A percentile compares a stretch with the other conserved stretches of the same genome.
Evolutionary conservation across 257 asterid genomes (phyloP).

Genomic region (Rehmannia glutinosa): DNA sequence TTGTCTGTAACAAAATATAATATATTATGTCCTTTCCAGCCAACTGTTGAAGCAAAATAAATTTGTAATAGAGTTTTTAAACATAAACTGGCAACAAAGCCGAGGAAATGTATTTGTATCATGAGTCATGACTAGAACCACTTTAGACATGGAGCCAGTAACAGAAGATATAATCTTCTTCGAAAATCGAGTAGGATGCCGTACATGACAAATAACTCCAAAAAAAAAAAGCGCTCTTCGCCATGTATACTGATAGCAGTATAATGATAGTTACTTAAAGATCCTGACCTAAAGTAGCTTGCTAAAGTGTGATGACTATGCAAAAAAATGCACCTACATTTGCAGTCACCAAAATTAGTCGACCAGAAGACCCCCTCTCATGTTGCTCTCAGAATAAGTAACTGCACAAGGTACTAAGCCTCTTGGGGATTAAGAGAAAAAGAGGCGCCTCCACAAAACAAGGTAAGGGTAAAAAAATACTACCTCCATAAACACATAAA

Average conservation of each 20-base stretch:
- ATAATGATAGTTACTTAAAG: neutral
- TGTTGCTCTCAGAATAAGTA: neutral
- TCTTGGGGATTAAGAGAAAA: neutral
- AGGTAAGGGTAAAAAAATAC: neutral
- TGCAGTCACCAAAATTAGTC: slow-evolving; percentile 1
- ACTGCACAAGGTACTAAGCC: slow-evolving; percentile 1
- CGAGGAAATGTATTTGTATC: too few species aligned
- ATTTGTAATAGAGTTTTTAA: neutral
- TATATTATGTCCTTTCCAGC: slow-evolving; percentile 15
- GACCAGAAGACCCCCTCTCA: neutral
- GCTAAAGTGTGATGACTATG: neutral
- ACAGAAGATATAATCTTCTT: neutral
- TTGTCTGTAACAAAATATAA: slow-evolving; percentile 47
- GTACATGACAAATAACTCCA: neutral
- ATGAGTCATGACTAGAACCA: neutral
- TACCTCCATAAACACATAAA: neutral
- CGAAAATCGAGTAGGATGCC: neutral
- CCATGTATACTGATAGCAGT: neutral
- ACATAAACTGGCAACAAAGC: slow-evolving; percentile 8
- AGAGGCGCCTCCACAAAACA: neutral
- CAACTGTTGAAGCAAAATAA: neutral
- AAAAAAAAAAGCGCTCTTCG: neutral
- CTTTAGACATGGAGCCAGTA: slow-evolving; percentile 6
- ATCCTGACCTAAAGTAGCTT: neutral
- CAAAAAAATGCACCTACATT: neutral